A percentile compares a stretch with the other conserved stretches of the same genome.
These are phyloP conservation scores for Fusarium sp. DNA, from an alignment of 2,329 filamentous ascomycete genomes.

Conservation along the genomic window DNA sequence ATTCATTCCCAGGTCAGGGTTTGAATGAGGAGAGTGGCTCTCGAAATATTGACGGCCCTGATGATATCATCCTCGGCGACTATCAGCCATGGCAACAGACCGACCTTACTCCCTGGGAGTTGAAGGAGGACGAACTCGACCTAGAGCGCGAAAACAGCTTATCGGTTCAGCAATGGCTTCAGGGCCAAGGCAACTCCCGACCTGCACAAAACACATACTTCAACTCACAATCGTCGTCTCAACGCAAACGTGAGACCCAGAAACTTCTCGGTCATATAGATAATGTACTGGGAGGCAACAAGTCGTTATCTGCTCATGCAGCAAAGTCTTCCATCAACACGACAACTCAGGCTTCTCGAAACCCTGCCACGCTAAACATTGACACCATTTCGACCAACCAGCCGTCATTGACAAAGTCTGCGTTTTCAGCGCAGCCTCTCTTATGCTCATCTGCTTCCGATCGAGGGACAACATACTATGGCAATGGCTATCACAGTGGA, in stretches of 20 bases:
- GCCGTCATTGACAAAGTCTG: not conserved
- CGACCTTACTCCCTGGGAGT: conserved; percentile 10
- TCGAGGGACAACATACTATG: conserved; percentile 11
- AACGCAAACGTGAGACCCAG: conserved; percentile 14
- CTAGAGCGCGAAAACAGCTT: conserved; percentile 1
- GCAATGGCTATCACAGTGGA: conserved; percentile 12
- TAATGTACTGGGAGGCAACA: conserved; percentile 15
- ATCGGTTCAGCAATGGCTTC: conserved; percentile 24
- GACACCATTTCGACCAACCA: conserved; percentile 1
- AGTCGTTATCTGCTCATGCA: conserved; percentile 10
- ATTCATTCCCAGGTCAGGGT: not conserved
- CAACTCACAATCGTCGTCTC: conserved; percentile 21
- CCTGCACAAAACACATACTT: conserved; percentile 21
- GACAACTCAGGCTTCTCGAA: not conserved
- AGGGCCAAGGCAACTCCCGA: conserved; percentile 25
- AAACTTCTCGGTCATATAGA: conserved; percentile 24
- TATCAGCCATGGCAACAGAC: conserved; percentile 3
- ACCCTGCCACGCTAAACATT: not conserved
- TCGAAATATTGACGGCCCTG: conserved; percentile 9
- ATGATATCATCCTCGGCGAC: conserved; percentile 25
- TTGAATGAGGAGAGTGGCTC: not conserved
- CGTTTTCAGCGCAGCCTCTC: not conserved
- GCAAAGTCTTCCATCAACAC: not conserved
- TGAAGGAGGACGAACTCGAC: conserved; percentile 4
- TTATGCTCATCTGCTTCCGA: not conserved